Base-by-base conservation (phyloP, 2,329 filamentous ascomycete genomes). In the Aspergillus puulaauensis region DNA sequence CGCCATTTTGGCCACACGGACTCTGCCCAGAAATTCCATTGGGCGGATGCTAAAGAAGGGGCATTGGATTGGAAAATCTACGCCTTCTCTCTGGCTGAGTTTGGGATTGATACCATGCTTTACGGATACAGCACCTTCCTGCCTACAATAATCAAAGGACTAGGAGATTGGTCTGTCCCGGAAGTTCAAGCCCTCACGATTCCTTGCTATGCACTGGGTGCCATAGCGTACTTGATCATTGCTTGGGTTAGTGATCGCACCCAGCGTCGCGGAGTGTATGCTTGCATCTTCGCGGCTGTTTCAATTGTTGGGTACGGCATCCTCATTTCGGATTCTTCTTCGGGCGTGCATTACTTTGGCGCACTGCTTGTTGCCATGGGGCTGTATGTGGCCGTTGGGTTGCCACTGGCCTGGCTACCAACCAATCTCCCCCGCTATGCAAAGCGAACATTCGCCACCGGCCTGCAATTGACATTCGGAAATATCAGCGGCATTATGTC, bases 61-160 rank as follows among this genome's bases (percentile, higher is more conserved):
- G 84, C 90, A 59, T 82, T 79, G 61, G 90, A 93, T 72, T 91
- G 88, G 88, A 91, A 89, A 70, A 84, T 90, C 23, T 91, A 86
- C 80, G 75, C 82, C 1, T 91, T 91, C 69, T 87, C 82, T 61
- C 71, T 85, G 39, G 88, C 80, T 5, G 88, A 91, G 70, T 92
- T 92, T 68, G 88, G 89, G 4, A 81, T 83, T 15, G 88, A 91
- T 66, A 90, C 87, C 1, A 89, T 92, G 84, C 79, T 93, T 0
- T 93, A 93, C 67, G 88, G 89, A 4, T 92, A 86, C 72, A 88
- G 86, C 50, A 91, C 88, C 0, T 93, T 93, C 68, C 75, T 93
- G 45, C 90, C 90, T 0, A 91, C 89, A 4, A 93, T 93, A 63
- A 91, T 93, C 70, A 79, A 84, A 43, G 86, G 82, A 4, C 83